A percentile compares a stretch with the other conserved stretches of the same genome.
phyloP scores from a whole-genome alignment of 495 filamentous ascomycete species.

The Hypoxylon fragiforme region DNA sequence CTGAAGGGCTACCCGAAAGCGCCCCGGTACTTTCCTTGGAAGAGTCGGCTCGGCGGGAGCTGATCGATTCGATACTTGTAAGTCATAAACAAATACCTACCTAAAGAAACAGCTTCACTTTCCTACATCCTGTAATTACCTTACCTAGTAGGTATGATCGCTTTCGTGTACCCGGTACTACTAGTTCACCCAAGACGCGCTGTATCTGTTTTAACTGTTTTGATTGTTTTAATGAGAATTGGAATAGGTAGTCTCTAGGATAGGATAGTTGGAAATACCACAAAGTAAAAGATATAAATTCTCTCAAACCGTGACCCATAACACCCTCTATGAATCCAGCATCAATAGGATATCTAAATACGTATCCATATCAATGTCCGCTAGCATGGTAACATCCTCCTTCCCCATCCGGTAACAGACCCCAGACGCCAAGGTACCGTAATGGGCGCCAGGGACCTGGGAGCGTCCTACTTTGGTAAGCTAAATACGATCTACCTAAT shows the following conservation, averaged over 20 bases:
- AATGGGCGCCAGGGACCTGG: conserved; percentile 7
- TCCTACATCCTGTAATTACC: no score
- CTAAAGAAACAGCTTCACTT: no score
- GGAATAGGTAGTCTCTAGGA: no score
- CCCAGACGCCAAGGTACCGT: conserved; percentile 9
- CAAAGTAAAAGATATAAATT: no score
- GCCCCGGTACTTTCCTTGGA: conserved; percentile 31
- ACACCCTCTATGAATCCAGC: no score
- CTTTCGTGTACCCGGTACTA: no score
- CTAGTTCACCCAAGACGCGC: no score
- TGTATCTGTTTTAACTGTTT: no score
- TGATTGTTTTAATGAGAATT: no score
- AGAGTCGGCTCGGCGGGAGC: background rate
- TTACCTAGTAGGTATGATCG: no score
- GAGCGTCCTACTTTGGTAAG: conserved; percentile 8
- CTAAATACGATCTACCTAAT: background rate
- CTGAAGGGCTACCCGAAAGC: conserved; percentile 7
- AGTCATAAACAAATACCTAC: background rate
- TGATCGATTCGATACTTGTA: background rate
- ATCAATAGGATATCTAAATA: background rate
- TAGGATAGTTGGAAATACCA: no score
- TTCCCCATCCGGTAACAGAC: conserved; percentile 17
- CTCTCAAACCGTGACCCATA: no score
- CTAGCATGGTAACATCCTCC: conserved; percentile 9
- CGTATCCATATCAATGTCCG: background rate